Conservation (phyloP, 1,284 basidiomycete genomes). For the Psilocybe mexicana region DNA sequence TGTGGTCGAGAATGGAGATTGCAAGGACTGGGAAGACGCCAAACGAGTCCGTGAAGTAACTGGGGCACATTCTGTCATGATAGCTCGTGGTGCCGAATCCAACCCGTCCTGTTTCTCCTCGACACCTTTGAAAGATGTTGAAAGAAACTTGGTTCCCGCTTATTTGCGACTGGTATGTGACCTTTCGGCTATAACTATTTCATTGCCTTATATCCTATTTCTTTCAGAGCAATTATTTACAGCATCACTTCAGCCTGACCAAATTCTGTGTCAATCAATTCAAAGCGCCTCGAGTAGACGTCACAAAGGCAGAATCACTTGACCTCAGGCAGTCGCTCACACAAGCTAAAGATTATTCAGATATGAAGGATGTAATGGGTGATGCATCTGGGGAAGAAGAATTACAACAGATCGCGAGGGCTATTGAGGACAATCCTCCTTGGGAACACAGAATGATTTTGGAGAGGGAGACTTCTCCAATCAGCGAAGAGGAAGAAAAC, state of each 20-base stretch:
- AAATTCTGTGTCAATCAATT: constrained; percentile 91
- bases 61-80: constrained; percentile 94
- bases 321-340: constrained; percentile 55
- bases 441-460: constrained; percentile 32
- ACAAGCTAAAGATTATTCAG: constrained; percentile 68
- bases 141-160: constrained; percentile 71
- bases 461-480: neutral
- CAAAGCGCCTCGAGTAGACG: constrained; percentile 56
- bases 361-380: constrained; percentile 58
- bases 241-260: constrained; percentile 84
- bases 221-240: constrained; percentile 61
- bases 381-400: constrained; percentile 62
- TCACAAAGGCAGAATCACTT: constrained; percentile 62
- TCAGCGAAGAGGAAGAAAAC: neutral
- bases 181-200: neutral
- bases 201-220: constrained; percentile 5
- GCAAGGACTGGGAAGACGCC: constrained; percentile 78
- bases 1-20: constrained; percentile 95
- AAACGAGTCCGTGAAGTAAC: constrained; percentile 74
- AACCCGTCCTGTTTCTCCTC: constrained; percentile 89
- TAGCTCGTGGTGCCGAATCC: constrained; percentile 90
- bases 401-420: constrained; percentile 53
- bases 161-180: constrained; percentile 74
- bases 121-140: constrained; percentile 68
- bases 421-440: constrained; percentile 51